Conservation (phyloP, 2,329 filamentous ascomycete genomes). For the Pseudocercospora fuligena region DNA sequence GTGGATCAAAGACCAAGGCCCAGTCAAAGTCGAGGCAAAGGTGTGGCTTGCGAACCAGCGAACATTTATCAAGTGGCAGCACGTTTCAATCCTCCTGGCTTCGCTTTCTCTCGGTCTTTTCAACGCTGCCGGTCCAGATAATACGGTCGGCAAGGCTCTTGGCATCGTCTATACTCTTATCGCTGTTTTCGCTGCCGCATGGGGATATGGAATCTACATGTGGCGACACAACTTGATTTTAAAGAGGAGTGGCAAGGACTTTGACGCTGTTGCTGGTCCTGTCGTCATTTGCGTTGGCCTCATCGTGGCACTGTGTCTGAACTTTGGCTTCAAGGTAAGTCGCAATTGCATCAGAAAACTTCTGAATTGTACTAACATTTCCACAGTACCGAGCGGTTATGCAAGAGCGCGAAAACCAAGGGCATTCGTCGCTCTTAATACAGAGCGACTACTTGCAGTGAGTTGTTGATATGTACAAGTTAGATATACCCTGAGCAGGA, state of each 20-base stretch:
- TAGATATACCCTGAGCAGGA: neutral
- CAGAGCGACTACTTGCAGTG: neutral
- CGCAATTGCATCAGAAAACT: neutral
- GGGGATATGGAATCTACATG: constrained; percentile 86
- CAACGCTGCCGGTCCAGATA: constrained; percentile 78
- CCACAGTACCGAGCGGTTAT: constrained; percentile 28
- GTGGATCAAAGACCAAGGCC: constrained; percentile 94
- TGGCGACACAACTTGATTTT: constrained; percentile 78
- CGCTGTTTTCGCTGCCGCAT: constrained; percentile 79
- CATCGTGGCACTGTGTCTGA: constrained; percentile 77
- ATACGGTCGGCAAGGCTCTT: constrained; percentile 75
- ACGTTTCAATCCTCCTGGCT: constrained; percentile 86
- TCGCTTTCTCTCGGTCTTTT: constrained; percentile 83
- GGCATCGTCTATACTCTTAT: constrained; percentile 84
- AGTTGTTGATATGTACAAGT: neutral
- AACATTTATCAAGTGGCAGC: constrained; percentile 98
- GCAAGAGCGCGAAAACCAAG: constrained; percentile 24
- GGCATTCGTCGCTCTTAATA: neutral
- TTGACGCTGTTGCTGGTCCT: constrained; percentile 87
- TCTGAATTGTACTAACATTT: constrained; percentile 12
- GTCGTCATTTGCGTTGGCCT: constrained; percentile 80
- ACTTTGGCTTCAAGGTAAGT: constrained; percentile 77
- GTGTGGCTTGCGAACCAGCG: constrained; percentile 99
- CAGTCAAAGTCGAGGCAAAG: constrained; percentile 92
- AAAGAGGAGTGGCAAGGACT: constrained; percentile 85